A percentile compares a stretch with the other conserved stretches of the same genome.
phyloP scores from a whole-genome alignment of 164 flowering plant genomes.

The Sextonia rubra region DNA sequence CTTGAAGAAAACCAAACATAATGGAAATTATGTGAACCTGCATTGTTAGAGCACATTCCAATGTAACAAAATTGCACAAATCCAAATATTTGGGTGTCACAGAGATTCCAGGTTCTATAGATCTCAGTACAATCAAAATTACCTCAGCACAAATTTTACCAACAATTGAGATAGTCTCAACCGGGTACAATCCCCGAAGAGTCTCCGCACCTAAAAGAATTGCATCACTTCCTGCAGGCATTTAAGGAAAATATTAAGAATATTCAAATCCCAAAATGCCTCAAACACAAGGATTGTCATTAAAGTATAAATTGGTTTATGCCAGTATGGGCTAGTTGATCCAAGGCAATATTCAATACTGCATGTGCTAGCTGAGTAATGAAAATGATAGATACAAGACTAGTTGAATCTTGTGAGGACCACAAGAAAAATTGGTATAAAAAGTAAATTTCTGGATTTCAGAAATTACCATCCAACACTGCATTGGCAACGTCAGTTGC shows the following conservation, averaged over 20 bases:
- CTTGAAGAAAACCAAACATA: neutral
- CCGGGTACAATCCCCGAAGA: slow-evolving; percentile 73
- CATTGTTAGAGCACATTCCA: neutral
- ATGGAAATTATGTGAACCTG: neutral
- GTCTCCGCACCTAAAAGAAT: slow-evolving; percentile 95
- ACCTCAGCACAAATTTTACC: slow-evolving; percentile 91
- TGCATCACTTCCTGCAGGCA: slow-evolving; percentile 70
- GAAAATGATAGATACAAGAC: neutral
- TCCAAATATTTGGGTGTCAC: neutral
- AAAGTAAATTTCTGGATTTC: neutral
- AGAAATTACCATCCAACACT: slow-evolving; percentile 59
- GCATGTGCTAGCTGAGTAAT: neutral
- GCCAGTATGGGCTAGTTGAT: neutral
- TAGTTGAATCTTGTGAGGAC: neutral
- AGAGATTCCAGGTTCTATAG: neutral
- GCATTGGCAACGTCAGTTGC: slow-evolving; percentile 96
- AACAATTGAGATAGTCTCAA: slow-evolving; percentile 77
- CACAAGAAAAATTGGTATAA: neutral
- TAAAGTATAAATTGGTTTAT: neutral
- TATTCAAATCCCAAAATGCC: neutral
- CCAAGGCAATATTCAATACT: no score
- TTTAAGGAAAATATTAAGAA: neutral
- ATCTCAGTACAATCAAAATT: slow-evolving; percentile 2
- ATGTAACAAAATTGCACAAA: neutral
- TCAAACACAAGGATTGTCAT: neutral